phyloP scores from a whole-genome alignment of 495 filamentous ascomycete genomes.

The Podospora comata region DNA sequence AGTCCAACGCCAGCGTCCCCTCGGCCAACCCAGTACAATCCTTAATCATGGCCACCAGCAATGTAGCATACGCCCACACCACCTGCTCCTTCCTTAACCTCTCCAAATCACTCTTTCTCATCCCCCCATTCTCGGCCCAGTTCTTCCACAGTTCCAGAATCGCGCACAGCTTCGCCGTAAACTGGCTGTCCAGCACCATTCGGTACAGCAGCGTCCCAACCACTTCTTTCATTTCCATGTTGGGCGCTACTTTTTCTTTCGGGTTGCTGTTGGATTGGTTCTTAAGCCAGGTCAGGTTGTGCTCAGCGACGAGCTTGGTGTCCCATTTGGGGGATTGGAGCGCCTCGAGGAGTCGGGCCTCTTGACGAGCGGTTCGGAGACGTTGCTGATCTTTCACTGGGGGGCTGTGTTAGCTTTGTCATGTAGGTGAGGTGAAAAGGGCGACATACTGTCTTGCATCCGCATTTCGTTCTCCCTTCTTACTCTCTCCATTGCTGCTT shows the following conservation, averaged over 20 bases:
- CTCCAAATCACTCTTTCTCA: constrained; percentile 51
- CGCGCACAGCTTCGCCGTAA: constrained; percentile 41
- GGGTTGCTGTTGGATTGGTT: constrained; percentile 20
- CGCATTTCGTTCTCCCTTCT: constrained; percentile 38
- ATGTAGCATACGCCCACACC: constrained; percentile 51
- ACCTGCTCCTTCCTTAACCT: constrained; percentile 42
- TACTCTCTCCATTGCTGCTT: constrained; percentile 37
- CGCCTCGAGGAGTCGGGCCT: constrained; percentile 50
- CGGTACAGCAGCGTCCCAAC: constrained; percentile 51
- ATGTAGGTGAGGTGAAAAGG: not conserved
- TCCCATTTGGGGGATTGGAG: constrained; percentile 56
- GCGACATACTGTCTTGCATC: constrained; percentile 41
- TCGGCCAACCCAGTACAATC: constrained; percentile 46
- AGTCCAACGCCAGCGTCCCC: constrained; percentile 54
- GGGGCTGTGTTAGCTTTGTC: constrained; percentile 11
- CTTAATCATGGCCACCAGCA: constrained; percentile 51
- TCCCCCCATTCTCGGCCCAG: constrained; percentile 57
- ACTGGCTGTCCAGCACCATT: constrained; percentile 52
- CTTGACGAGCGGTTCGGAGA: constrained; percentile 39
- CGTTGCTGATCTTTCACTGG: constrained; percentile 39
- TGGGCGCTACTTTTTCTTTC: constrained; percentile 11
- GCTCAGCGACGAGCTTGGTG: constrained; percentile 48
- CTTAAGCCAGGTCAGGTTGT: constrained; percentile 48
- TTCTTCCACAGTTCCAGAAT: constrained; percentile 57
- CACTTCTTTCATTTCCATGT: constrained; percentile 35